These are phyloP conservation scores for Pulveroboletus sp. DNA, from an alignment of 768 basidiomycete species.

Conservation along the genomic window DNA sequence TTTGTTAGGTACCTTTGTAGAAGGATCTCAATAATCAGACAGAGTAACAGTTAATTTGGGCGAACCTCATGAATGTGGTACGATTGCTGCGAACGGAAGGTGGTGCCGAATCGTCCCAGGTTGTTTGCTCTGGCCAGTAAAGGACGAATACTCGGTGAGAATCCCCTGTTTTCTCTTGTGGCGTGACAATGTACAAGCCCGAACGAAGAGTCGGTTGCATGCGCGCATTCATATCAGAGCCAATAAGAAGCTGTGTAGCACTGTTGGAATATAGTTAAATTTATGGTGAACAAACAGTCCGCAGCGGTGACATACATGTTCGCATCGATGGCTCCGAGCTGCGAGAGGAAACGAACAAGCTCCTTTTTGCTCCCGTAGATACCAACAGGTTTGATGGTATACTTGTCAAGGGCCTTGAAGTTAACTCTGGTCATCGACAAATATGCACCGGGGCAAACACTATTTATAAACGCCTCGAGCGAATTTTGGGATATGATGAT, in stretches of 20 bases:
- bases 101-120: conserved; percentile 47
- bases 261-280: conserved; percentile 2
- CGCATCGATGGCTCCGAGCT: conserved; percentile 36
- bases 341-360: conserved; percentile 44
- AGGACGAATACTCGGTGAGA: conserved; percentile 41
- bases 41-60: background rate
- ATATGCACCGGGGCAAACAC: conserved; percentile 50
- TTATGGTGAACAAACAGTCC: background rate
- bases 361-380: conserved; percentile 55
- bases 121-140: conserved; percentile 61
- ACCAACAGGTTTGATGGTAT: conserved; percentile 48
- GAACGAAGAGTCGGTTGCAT: conserved; percentile 18
- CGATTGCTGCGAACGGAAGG: conserved; percentile 49
- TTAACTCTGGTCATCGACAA: conserved; percentile 53
- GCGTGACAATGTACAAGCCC: conserved; percentile 18
- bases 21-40: background rate
- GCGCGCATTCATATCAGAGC: conserved; percentile 3
- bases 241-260: conserved; percentile 13
- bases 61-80: conserved; percentile 60
- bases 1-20: conserved; percentile 54
- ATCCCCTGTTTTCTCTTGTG: background rate
- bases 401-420: conserved; percentile 49
- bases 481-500: conserved; percentile 57
- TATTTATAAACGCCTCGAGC: conserved; percentile 46
- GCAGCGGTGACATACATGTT: conserved; percentile 33